Base-by-base conservation (phyloP, 345 rosid species). In the Lepidium africanum region DNA sequence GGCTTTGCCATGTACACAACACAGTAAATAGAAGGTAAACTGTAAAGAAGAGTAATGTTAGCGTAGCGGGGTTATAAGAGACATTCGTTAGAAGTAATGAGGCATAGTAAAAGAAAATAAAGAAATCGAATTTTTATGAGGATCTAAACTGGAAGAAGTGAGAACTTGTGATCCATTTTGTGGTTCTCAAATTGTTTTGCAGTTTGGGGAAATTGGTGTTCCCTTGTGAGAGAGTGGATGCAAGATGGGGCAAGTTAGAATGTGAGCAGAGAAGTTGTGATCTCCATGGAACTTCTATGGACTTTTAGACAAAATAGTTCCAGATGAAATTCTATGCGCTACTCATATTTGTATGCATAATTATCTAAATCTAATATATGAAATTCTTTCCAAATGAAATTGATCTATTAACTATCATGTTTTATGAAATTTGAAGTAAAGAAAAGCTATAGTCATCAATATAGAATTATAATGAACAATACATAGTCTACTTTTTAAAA, bases 221-320 rank as follows among this genome's bases (percentile, higher is more conserved):
- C 69, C 95, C 88, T 10, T 89, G 92, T 6, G 96, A 89, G 73
- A 87, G 96, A 78, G 96, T 89, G 23, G 91, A 91, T 78, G 92
- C 97, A 61, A 85, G 95, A 82, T 89, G 99, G 97, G 99, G 99
- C 75, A 94, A 91, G 85, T 86, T 94, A 27, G 99, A 91, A 5
- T 91, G 97, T 37, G 95, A 94, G 84, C 86, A 87, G 63, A 87
- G 81, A 10, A 75, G 75, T 46, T 94, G 97, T 65, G 99, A 94
- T 76, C 72, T 94, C n/a, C 95, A 78, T 56, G 95, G 97, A 70
- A 63, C 79, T 47, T 70, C 79, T 9, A 50, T 59, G 49, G 63
- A 76, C 62, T 70, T 76, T 16, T 68, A 74, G 51, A 46, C 47
- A 19, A 47, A n/a, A 53, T 51, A 4, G 6, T 27, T 27, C 32